Percentiles rank a stretch among this genome's conserved stretches.
Conservation (phyloP, 192 early-diverging fungal genomes). For the Gryganskiella cystojenkinii region DNA sequence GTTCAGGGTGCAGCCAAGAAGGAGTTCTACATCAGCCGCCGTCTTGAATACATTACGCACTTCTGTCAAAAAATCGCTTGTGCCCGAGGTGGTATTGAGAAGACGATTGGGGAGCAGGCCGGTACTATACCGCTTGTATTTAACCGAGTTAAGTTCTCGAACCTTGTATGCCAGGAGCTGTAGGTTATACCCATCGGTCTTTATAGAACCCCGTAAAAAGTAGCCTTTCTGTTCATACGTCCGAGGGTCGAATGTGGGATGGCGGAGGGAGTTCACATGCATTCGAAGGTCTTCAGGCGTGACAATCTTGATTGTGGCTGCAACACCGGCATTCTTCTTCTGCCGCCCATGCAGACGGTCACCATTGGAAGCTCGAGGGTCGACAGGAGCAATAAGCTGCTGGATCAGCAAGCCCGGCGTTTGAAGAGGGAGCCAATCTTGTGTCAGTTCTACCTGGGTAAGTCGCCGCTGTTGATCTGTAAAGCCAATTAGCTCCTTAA, state of each 20-base stretch:
- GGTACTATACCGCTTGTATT: too few relatives aligned
- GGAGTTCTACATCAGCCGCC: too few relatives aligned
- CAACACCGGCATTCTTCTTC: constrained; percentile 7
- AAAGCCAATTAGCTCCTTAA: constrained; percentile 7
- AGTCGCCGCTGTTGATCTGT: constrained; percentile 4
- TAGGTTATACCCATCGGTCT: constrained; percentile 15
- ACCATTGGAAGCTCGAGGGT: constrained; percentile 1
- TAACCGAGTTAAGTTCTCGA: too few relatives aligned
- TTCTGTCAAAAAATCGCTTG: too few relatives aligned
- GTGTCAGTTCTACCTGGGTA: neutral
- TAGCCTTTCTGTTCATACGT: constrained; percentile 26
- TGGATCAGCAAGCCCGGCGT: constrained; percentile 8
- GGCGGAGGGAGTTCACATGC: constrained; percentile 17
- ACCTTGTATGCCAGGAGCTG: constrained; percentile 21
- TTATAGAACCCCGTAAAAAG: constrained; percentile 19
- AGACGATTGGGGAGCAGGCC: too few relatives aligned
- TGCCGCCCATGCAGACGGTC: constrained; percentile 13
- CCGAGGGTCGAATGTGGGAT: constrained; percentile 12
- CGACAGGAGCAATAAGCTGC: constrained; percentile 12
- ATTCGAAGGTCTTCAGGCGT: constrained; percentile 6
- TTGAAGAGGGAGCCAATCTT: constrained; percentile 5
- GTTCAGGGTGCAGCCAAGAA: too few relatives aligned
- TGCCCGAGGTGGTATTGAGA: too few relatives aligned
- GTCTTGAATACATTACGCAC: too few relatives aligned
- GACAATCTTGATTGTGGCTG: constrained; percentile 5